phyloP scores from a whole-genome alignment of 306 rosid species.

The Sicyos baderoa region DNA sequence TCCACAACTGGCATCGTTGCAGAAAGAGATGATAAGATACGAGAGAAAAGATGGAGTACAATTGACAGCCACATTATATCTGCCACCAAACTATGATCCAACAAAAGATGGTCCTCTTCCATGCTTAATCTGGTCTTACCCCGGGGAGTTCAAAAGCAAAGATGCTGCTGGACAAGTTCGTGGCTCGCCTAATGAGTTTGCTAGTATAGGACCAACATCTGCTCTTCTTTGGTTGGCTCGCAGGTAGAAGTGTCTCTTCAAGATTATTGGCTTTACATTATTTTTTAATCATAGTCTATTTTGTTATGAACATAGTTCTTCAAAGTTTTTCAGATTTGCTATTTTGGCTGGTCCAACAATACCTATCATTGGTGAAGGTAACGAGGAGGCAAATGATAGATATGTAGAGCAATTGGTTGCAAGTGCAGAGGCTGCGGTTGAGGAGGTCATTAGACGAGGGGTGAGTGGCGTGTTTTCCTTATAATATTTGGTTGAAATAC shows the following conservation, averaged over 20 bases:
- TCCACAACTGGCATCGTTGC: constrained; percentile 84
- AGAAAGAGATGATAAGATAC: constrained; percentile 94
- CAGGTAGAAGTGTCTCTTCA: constrained; percentile 41
- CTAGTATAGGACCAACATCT: constrained; percentile 92
- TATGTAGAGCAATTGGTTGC: constrained; percentile 90
- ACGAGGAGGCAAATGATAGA: constrained; percentile 88
- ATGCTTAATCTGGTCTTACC: constrained; percentile 97
- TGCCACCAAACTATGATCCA: constrained; percentile 86
- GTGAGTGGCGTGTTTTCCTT: constrained; percentile 37
- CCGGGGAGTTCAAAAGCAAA: constrained; percentile 98
- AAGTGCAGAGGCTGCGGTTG: constrained; percentile 96
- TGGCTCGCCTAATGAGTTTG: constrained; percentile 97
- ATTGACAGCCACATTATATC: constrained; percentile 86
- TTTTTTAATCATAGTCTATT: constrained; percentile 5
- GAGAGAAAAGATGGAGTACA: constrained; percentile 97
- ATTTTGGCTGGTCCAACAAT: constrained; percentile 94
- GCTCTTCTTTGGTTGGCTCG: constrained; percentile 96
- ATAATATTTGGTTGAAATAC: background rate
- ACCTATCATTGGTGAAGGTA: constrained; percentile 98
- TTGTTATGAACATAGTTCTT: constrained; percentile 20
- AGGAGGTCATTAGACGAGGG: constrained; percentile 81
- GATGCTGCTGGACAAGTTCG: constrained; percentile 99
- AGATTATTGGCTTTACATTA: constrained; percentile 9
- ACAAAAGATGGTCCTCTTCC: constrained; percentile 90
- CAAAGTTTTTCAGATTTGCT: constrained; percentile 67